Conservation (phyloP, 202 grass and related monocot genomes). For the Carex arenaria region DNA sequence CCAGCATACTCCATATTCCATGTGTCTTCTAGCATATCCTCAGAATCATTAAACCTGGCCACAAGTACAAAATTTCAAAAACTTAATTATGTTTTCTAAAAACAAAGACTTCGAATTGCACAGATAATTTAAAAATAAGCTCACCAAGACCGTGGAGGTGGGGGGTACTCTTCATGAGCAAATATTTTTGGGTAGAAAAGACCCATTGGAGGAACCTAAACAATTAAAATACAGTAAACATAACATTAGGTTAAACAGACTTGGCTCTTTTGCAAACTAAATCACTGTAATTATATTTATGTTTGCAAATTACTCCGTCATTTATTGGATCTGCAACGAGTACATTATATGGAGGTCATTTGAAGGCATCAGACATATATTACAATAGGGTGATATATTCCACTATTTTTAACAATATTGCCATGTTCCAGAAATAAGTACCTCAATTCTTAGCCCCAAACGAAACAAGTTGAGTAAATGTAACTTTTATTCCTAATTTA, state of each 20-base stretch:
- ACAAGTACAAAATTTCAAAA: slow-evolving; percentile 18
- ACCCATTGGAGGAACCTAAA: slow-evolving; percentile 95
- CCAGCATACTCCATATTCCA: slow-evolving; percentile 62
- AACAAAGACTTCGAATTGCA: slow-evolving; percentile 4
- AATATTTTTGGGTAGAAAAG: slow-evolving; percentile 90
- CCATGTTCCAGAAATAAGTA: not conserved
- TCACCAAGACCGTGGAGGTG: slow-evolving; percentile 85
- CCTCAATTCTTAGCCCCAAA: not conserved
- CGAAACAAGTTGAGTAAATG: not conserved
- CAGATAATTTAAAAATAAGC: slow-evolving; percentile 9
- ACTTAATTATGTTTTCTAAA: not conserved
- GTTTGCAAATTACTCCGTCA: not conserved
- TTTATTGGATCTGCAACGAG: not conserved
- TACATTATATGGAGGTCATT: not conserved
- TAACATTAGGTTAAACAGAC: not conserved
- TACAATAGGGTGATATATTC: not conserved
- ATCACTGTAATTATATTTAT: not conserved
- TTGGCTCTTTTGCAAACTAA: not conserved
- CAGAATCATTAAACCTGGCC: slow-evolving; percentile 85
- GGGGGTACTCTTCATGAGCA: slow-evolving; percentile 75
- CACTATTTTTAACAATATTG: not conserved
- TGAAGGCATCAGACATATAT: not conserved
- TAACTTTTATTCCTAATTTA: not conserved
- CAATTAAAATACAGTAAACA: not conserved
- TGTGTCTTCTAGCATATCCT: slow-evolving; percentile 97